Evolutionary conservation across 805 yeast genomes (phyloP).

Genomic region (Blastobotrys peoriensis): DNA sequence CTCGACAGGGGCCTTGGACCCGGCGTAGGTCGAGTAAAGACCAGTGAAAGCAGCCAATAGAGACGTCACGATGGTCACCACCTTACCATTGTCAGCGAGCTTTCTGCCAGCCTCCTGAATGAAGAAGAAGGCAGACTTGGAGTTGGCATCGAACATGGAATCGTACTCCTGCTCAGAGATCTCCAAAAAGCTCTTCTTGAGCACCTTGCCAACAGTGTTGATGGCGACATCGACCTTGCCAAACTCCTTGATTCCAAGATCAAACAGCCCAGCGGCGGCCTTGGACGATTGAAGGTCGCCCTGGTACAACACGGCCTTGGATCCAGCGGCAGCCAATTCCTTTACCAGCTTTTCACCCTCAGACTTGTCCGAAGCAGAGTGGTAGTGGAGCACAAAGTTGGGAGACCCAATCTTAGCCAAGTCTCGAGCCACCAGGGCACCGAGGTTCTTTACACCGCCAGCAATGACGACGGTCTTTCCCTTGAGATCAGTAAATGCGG

Average conservation of each 20-base stretch:
- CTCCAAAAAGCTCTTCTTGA: constrained; percentile 54
- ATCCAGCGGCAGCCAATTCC: constrained; percentile 32
- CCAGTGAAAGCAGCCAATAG: constrained; percentile 59
- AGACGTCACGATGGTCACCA: constrained; percentile 56
- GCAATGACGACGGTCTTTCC: constrained; percentile 52
- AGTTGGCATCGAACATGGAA: constrained; percentile 46
- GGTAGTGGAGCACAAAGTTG: constrained; percentile 50
- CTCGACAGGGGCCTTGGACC: constrained; percentile 69
- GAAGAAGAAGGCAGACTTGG: constrained; percentile 57
- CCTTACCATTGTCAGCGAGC: constrained; percentile 47
- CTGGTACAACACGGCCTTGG: constrained; percentile 39
- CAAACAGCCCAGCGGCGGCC: constrained; percentile 42
- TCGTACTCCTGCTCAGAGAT: constrained; percentile 51
- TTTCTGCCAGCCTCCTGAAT: constrained; percentile 49
- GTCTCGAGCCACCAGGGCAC: constrained; percentile 46
- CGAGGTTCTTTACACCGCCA: constrained; percentile 60
- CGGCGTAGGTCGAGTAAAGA: constrained; percentile 63
- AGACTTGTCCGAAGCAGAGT: constrained; percentile 37
- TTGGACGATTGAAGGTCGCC: constrained; percentile 40
- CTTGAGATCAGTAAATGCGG: background rate
- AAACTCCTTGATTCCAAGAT: constrained; percentile 37
- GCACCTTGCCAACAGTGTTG: constrained; percentile 61
- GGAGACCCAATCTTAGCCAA: constrained; percentile 49
- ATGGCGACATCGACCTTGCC: constrained; percentile 58
- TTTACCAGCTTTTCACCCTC: constrained; percentile 35